Evolutionary conservation across 352 stramenopile species (phyloP), one percentile per base, ranked within the genome.

Genomic region (Phytophthora citrophthora): DNA sequence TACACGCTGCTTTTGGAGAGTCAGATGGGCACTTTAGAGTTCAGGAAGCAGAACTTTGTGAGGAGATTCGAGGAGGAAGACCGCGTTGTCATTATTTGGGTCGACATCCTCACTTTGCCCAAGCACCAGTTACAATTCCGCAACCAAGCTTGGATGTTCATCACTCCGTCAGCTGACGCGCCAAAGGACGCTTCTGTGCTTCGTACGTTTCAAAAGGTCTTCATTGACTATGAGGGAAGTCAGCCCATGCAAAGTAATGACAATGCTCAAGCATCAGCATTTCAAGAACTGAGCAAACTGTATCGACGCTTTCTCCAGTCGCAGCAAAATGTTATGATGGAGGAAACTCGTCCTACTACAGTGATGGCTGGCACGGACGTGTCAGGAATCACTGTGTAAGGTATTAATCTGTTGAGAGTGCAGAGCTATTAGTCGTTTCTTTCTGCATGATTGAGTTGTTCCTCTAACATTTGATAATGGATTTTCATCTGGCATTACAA

Each of bases 1-100:
- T 76, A 72, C 23, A 40, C 50, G 3, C 29, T 67, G n/a, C 31
- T 55, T 29, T 13, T 76, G 38, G 50, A 62, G 6, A 71, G 60
- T 58, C 16, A 26, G 1, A 53, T 70, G 9, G 56, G 68, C 2
- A 45, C 38, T 5, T 20, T 76, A 2, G 56, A 56, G n/a, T 45
- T 76, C 26, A 63, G 40, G 23, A 70, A 70, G 10, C 48, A 73
- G 38, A 70, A 76, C n/a, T 65, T 70, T 26, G 29, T 70, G 16
- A 57, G 62, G 24, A 69, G 58, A 38, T 72, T 46, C 36, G 62
- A 72, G 16, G 68, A 76, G 32, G 8, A 29, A 2, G 57, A 65
- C 31, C 68, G 68, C 9, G 34, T 72, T 10, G 62, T 76, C 18
- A 40, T 76, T n/a, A 31, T 76, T 29, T 61, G 62, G 29, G 43